A percentile compares a stretch with the other conserved stretches of the same genome.
Conservation (phyloP, 768 basidiomycete species). For the Panaeolus cyanescens region DNA sequence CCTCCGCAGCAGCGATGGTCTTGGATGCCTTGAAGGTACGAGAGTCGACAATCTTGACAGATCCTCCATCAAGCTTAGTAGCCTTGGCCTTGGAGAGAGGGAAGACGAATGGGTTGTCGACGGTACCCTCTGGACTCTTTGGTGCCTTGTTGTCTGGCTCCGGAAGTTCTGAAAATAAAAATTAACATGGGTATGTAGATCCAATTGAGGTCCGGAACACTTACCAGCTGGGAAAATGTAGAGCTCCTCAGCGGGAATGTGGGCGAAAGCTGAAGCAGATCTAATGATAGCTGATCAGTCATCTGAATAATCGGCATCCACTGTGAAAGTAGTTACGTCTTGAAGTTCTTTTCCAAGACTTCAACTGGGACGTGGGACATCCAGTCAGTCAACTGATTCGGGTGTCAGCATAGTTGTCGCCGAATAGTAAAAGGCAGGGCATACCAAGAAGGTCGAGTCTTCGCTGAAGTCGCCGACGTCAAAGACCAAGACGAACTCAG, state of each 20-base stretch:
- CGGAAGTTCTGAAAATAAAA: not conserved
- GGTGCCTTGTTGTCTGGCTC: conserved; percentile 32
- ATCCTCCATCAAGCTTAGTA: conserved; percentile 52
- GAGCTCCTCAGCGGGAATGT: conserved; percentile 52
- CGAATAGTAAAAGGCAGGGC: not conserved
- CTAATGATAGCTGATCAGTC: conserved; percentile 34
- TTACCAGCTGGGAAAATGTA: conserved; percentile 48
- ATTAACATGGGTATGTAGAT: not conserved
- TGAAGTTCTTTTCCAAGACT: conserved; percentile 62
- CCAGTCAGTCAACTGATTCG: conserved; percentile 63
- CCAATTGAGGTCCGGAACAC: not conserved
- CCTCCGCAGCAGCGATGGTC: conserved; percentile 56
- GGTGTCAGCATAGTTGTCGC: not conserved
- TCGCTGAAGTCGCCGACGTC: conserved; percentile 48
- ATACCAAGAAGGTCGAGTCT: conserved; percentile 43
- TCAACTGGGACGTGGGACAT: conserved; percentile 48
- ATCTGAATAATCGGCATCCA: not conserved
- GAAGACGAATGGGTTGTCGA: conserved; percentile 50
- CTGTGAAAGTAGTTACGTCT: conserved; percentile 15
- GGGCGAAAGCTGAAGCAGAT: conserved; percentile 45
- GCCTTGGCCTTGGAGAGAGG: conserved; percentile 47
- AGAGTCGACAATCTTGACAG: conserved; percentile 61
- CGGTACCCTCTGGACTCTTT: conserved; percentile 45
- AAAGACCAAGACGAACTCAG: conserved; percentile 53
- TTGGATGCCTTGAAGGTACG: conserved; percentile 51